Percentiles rank a stretch among this genome's conserved stretches.
These are phyloP conservation scores for Huntiella savannae DNA, from an alignment of 2,329 filamentous ascomycete genomes.

Conservation along the genomic window DNA sequence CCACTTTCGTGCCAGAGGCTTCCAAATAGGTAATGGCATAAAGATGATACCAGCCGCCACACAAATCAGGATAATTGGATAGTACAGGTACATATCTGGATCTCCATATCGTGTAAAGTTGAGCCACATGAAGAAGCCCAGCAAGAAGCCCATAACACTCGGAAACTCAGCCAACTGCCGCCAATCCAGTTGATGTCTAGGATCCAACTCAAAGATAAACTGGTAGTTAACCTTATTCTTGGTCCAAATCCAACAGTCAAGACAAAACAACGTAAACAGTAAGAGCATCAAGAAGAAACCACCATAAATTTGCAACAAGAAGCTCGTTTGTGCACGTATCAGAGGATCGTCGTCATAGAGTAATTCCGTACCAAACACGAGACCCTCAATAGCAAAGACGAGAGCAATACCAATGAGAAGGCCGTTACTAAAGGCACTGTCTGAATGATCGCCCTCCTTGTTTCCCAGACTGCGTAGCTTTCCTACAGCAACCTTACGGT, in stretches of 20 bases:
- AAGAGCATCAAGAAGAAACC: conserved; percentile 77
- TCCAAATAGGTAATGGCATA: conserved; percentile 55
- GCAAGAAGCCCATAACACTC: conserved; percentile 58
- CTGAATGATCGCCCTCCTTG: conserved; percentile 25
- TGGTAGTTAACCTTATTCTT: conserved; percentile 80
- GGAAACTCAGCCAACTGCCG: conserved; percentile 73
- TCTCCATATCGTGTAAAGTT: conserved; percentile 60
- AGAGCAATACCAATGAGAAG: conserved; percentile 48
- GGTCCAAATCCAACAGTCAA: conserved; percentile 71
- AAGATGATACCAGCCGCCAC: conserved; percentile 52
- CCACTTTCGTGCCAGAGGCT: conserved; percentile 64
- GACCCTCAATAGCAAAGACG: conserved; percentile 46
- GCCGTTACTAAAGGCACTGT: conserved; percentile 41
- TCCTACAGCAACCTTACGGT: conserved; percentile 74
- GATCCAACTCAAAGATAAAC: conserved; percentile 94
- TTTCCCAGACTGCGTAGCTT: conserved; percentile 61
- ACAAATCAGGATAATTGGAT: conserved; percentile 61
- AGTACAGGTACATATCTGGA: conserved; percentile 60
- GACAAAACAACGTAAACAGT: conserved; percentile 64
- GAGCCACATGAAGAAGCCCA: conserved; percentile 70
- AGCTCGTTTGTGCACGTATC: conserved; percentile 37
- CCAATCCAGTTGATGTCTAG: conserved; percentile 73
- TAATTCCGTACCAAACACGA: conserved; percentile 40
- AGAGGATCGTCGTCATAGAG: conserved; percentile 28
- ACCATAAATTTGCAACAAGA: conserved; percentile 73